Percentiles rank a stretch among this genome's conserved stretches.
phyloP scores from a whole-genome alignment of 768 basidiomycete genomes.

The Termitomyces sp. region DNA sequence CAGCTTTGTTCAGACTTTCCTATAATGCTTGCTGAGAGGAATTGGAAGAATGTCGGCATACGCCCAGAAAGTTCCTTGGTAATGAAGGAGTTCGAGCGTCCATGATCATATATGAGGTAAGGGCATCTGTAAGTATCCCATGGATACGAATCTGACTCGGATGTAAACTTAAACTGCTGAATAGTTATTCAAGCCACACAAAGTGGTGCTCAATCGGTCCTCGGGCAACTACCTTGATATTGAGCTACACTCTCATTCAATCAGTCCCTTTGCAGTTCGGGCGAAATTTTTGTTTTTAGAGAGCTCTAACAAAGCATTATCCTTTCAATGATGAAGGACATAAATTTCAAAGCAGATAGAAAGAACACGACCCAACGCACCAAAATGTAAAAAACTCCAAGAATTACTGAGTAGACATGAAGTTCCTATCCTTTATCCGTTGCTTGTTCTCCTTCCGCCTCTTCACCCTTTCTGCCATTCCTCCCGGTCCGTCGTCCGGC shows the following conservation, averaged over 20 bases:
- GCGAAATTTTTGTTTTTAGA: no score
- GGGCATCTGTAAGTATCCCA: background rate
- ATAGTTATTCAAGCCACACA: no score
- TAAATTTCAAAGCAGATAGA: background rate
- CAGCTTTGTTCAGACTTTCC: background rate
- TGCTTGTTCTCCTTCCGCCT: conserved; percentile 62
- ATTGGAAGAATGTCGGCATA: conserved; percentile 1
- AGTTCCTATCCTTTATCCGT: conserved; percentile 77
- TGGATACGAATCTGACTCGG: no score
- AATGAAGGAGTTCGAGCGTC: background rate
- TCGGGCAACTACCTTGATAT: no score
- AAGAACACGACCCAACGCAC: conserved; percentile 4
- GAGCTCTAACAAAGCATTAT: background rate
- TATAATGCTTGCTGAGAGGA: background rate
- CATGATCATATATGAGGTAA: background rate
- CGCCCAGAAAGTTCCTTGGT: conserved; percentile 3
- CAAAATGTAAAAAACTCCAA: conserved; percentile 6
- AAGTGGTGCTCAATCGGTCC: no score
- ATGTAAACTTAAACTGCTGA: no score
- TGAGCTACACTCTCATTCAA: no score
- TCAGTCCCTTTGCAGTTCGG: no score
- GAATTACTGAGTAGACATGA: conserved; percentile 76
- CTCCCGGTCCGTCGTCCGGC: conserved; percentile 73
- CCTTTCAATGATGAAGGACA: background rate
- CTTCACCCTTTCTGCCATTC: conserved; percentile 54